These are phyloP conservation scores for Backusella australiensis DNA, from an alignment of 192 early-diverging fungal species.

Conservation along the genomic window DNA sequence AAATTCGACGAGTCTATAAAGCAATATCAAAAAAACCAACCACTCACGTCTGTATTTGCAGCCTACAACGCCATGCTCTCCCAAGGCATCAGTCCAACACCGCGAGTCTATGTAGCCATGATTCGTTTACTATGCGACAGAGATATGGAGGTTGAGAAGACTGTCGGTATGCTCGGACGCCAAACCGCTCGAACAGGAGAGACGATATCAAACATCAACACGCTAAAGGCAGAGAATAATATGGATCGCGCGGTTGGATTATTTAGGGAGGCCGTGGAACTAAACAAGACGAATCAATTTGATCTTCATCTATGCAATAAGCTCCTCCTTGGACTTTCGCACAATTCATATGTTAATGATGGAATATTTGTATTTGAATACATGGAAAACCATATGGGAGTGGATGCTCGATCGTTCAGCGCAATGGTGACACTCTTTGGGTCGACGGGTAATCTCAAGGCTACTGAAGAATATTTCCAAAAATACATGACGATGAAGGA, in stretches of 20 bases:
- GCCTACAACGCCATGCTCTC: constrained; percentile 31
- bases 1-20: constrained; percentile 11
- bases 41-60: constrained; percentile 3
- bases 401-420: constrained; percentile 47
- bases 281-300: constrained; percentile 13
- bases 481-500: constrained; percentile 23
- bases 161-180: constrained; percentile 17
- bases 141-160: constrained; percentile 28
- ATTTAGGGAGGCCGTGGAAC: constrained; percentile 25
- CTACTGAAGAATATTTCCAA: constrained; percentile 29
- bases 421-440: constrained; percentile 46
- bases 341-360: constrained; percentile 17
- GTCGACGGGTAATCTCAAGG: constrained; percentile 18
- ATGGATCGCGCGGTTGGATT: constrained; percentile 31
- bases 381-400: constrained; percentile 14
- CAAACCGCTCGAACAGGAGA: constrained; percentile 17
- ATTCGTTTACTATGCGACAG: constrained; percentile 29
- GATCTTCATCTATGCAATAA: constrained; percentile 27
- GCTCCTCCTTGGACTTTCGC: constrained; percentile 19
- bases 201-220: neutral
- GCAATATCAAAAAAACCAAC: neutral
- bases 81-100: constrained; percentile 15
- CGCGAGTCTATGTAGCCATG: constrained; percentile 23
- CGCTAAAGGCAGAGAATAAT: constrained; percentile 29
- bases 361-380: constrained; percentile 34